phyloP scores from a whole-genome alignment of 2,329 filamentous ascomycete genomes.

The Aureobasidium pullulans region DNA sequence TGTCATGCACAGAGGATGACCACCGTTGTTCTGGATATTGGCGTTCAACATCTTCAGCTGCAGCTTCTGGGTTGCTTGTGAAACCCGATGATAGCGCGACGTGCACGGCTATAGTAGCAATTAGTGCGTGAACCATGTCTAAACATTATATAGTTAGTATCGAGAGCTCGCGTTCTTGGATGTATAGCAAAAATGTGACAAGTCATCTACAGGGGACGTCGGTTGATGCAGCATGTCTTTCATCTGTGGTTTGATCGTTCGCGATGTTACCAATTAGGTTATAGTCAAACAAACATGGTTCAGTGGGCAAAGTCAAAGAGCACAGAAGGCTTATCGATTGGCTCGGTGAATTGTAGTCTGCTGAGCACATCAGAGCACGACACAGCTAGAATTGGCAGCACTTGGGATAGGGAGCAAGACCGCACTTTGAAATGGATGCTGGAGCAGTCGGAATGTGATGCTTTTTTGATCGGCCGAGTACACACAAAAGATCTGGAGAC shows the following conservation, averaged over 20 bases:
- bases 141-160: no score
- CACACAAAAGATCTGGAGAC: background rate
- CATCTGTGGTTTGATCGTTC: background rate
- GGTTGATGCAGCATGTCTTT: background rate
- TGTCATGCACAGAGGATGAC: no score
- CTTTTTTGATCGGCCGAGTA: conserved; percentile 5
- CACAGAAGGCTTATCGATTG: background rate
- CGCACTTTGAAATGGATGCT: background rate
- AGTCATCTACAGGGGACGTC: no score
- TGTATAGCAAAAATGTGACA: no score
- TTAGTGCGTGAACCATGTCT: no score
- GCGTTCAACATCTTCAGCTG: no score
- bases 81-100: no score
- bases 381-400: background rate
- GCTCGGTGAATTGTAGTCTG: background rate
- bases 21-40: no score
- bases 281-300: background rate
- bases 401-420: background rate
- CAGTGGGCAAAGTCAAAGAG: background rate
- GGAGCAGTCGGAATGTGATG: background rate
- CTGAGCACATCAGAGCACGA: background rate
- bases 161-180: no score
- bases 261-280: background rate
- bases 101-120: no score
- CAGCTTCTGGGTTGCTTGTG: no score